phyloP scores from a whole-genome alignment of 306 rosid genomes.

The Trifolium dubium region DNA sequence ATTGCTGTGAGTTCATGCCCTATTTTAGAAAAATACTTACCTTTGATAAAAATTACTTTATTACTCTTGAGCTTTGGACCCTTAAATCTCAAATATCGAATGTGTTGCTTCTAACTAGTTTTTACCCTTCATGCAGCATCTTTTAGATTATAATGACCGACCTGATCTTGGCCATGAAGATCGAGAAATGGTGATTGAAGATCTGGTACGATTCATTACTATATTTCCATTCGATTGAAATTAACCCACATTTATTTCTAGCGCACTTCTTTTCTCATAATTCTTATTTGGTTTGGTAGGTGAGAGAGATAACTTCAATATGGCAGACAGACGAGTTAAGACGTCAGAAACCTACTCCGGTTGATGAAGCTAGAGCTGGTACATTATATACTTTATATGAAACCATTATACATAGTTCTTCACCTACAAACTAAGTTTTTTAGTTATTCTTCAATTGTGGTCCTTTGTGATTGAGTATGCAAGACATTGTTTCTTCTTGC shows the following conservation, averaged over 20 bases:
- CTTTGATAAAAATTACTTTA: not conserved
- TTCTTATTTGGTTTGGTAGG: conserved; percentile 56
- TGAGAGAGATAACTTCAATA: conserved; percentile 91
- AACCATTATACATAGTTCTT: conserved; percentile 2
- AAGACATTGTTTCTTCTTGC: conserved; percentile 2
- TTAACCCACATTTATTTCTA: not conserved
- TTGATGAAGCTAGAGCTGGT: conserved; percentile 79
- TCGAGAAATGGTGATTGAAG: conserved; percentile 86
- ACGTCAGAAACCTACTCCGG: conserved; percentile 87
- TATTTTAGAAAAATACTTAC: not conserved
- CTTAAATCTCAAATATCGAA: conserved; percentile 32
- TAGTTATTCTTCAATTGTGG: not conserved
- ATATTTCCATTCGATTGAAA: conserved; percentile 36
- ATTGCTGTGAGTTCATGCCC: conserved; percentile 65
- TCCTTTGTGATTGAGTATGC: not conserved
- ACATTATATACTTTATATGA: conserved; percentile 12
- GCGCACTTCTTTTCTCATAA: conserved; percentile 31
- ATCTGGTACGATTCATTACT: conserved; percentile 69
- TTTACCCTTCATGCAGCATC: conserved; percentile 61
- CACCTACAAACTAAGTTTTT: conserved; percentile 1
- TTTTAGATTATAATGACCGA: conserved; percentile 80
- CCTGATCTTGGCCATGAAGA: conserved; percentile 81
- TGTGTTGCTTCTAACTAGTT: conserved; percentile 39
- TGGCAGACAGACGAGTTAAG: conserved; percentile 99
- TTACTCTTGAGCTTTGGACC: conserved; percentile 21